Conservation (phyloP, 805 yeast species). For the Hanseniaspora guilliermondii region DNA sequence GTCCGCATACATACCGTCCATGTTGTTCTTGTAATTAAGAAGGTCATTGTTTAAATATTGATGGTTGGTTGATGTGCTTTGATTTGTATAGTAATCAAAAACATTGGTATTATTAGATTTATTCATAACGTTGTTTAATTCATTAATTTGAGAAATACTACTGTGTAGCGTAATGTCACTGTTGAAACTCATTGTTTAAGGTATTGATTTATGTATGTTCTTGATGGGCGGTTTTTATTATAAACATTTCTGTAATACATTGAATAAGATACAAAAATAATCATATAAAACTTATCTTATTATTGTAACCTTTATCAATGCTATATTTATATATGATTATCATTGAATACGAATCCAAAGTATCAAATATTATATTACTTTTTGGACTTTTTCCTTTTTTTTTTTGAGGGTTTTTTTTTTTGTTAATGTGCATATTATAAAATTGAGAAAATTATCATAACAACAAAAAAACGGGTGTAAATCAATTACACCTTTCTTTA, state of each 20-base stretch:
- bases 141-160: slow-evolving; percentile 9
- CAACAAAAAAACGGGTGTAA: neutral
- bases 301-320: no score
- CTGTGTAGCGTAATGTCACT: slow-evolving; percentile 6
- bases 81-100: slow-evolving; percentile 1
- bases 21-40: neutral
- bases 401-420: no score
- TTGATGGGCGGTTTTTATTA: neutral
- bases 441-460: neutral
- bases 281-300: no score
- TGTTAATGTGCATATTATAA: no score
- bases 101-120: neutral
- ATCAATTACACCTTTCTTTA: neutral
- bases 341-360: no score
- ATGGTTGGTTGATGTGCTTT: neutral
- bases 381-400: no score
- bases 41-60: slow-evolving; percentile 5
- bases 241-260: no score
- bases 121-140: neutral
- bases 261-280: no score
- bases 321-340: no score
- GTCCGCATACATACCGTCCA: neutral
- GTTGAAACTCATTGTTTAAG: neutral
- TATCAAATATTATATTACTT: no score
- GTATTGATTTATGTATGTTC: neutral